Evolutionary conservation across 495 filamentous ascomycete species (phyloP).

Genomic region (Neurospora tetraspora): DNA sequence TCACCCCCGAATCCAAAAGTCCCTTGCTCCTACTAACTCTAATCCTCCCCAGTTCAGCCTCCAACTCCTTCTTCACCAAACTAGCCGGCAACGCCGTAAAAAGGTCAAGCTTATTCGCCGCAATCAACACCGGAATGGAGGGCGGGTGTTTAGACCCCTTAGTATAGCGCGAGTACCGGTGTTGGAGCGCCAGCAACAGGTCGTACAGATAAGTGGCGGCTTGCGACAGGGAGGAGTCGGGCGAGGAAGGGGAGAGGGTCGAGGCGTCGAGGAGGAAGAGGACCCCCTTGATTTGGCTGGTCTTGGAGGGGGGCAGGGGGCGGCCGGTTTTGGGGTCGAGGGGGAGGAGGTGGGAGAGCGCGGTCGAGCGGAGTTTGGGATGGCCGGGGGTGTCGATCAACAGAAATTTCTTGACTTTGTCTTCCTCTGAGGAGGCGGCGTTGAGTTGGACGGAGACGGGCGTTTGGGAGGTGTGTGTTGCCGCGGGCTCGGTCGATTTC

Average conservation of each 20-base stretch:
- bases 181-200: constrained; percentile 70
- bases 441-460: constrained; percentile 62
- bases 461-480: constrained; percentile 68
- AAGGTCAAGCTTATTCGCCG: constrained; percentile 89
- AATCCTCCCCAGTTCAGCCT: constrained; percentile 73
- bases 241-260: constrained; percentile 35
- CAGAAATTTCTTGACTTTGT: constrained; percentile 53
- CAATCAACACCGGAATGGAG: constrained; percentile 66
- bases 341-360: constrained; percentile 43
- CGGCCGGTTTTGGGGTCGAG: constrained; percentile 47
- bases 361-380: constrained; percentile 71
- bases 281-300: constrained; percentile 56
- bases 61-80: constrained; percentile 64
- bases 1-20: constrained; percentile 64
- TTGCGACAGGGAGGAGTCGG: background rate
- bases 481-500: background rate
- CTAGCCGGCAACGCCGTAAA: constrained; percentile 84
- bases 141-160: constrained; percentile 49
- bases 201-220: constrained; percentile 66
- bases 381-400: constrained; percentile 88
- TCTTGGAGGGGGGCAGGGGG: constrained; percentile 21
- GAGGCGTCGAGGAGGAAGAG: constrained; percentile 85
- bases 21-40: constrained; percentile 70
- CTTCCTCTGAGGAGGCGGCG: constrained; percentile 47
- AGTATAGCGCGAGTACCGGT: constrained; percentile 40